Percentiles rank a stretch among this genome's conserved stretches.
Conservation (phyloP, 2,329 filamentous ascomycete species). For the Pestalotiopsis fici region DNA sequence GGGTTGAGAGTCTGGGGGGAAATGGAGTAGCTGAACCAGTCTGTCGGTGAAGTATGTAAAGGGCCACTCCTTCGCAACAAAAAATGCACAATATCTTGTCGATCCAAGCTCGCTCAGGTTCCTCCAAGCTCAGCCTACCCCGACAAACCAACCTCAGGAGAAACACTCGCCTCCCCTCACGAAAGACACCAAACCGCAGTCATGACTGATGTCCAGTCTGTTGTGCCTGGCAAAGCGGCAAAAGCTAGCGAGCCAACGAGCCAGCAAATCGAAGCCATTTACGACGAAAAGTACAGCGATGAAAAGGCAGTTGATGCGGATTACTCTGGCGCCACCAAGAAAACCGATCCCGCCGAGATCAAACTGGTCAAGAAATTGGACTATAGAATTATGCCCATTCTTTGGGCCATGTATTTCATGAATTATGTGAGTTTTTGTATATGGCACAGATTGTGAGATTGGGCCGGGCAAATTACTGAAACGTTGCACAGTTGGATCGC, state of each 20-base stretch:
- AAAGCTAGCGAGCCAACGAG: background rate
- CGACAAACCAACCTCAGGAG: background rate
- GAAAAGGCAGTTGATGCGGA: constrained; percentile 15
- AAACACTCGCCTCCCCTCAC: background rate
- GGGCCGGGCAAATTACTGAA: background rate
- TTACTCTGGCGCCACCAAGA: constrained; percentile 34
- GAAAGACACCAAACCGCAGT: background rate
- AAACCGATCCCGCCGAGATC: constrained; percentile 34
- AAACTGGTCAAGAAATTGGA: constrained; percentile 37
- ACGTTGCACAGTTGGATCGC: constrained; percentile 38
- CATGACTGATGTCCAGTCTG: background rate
- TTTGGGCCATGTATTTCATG: constrained; percentile 42
- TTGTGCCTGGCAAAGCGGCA: background rate
- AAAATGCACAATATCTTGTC: background rate
- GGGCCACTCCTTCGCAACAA: background rate
- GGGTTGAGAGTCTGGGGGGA: background rate
- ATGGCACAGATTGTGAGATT: background rate
- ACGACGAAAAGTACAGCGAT: background rate
- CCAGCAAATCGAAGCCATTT: background rate
- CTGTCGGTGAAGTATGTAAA: background rate
- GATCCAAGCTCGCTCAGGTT: background rate
- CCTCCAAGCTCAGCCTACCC: background rate
- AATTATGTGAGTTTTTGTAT: constrained; percentile 29
- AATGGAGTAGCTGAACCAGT: too few relatives aligned
- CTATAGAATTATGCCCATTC: constrained; percentile 38